phyloP scores from a whole-genome alignment of 768 basidiomycete genomes.

The Lepiota brunneoincarnata region DNA sequence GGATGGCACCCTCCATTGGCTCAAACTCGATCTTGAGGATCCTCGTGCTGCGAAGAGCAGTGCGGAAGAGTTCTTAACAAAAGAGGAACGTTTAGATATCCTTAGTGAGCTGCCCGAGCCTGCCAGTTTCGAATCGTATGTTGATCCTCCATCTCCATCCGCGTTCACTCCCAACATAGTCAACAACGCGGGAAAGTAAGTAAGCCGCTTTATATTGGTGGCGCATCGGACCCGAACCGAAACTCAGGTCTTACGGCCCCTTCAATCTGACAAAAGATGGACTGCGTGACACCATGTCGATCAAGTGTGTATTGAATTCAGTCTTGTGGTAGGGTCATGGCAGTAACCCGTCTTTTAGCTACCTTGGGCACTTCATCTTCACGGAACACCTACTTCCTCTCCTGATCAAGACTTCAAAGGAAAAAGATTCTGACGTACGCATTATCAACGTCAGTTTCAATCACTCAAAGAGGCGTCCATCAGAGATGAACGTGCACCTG shows the following conservation, averaged over 20 bases:
- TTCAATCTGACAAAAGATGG: constrained; percentile 17
- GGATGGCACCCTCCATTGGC: constrained; percentile 18
- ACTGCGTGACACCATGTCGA: constrained; percentile 11
- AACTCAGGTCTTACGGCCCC: constrained; percentile 6
- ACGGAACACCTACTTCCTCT: constrained; percentile 53
- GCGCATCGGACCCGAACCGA: background rate
- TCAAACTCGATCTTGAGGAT: constrained; percentile 25
- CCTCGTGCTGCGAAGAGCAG: constrained; percentile 22
- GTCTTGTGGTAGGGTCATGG: background rate
- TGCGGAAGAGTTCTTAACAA: constrained; percentile 21
- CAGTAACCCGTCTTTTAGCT: constrained; percentile 28
- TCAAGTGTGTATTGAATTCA: constrained; percentile 2
- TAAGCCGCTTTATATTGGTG: background rate
- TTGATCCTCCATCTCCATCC: background rate
- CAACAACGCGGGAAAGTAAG: constrained; percentile 42
- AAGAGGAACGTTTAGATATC: constrained; percentile 49
- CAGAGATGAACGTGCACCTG: background rate
- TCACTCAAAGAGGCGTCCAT: background rate
- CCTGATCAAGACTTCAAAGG: constrained; percentile 44
- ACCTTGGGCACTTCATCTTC: constrained; percentile 55
- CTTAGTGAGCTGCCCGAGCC: constrained; percentile 36
- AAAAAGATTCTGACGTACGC: constrained; percentile 55
- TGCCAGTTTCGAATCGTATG: background rate
- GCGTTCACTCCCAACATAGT: constrained; percentile 37
- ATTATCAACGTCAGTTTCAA: constrained; percentile 49